Evolutionary conservation across 2,329 filamentous ascomycete genomes (phyloP), one percentile per base, ranked within the genome.

Genomic region (Ophiostoma australiae): DNA sequence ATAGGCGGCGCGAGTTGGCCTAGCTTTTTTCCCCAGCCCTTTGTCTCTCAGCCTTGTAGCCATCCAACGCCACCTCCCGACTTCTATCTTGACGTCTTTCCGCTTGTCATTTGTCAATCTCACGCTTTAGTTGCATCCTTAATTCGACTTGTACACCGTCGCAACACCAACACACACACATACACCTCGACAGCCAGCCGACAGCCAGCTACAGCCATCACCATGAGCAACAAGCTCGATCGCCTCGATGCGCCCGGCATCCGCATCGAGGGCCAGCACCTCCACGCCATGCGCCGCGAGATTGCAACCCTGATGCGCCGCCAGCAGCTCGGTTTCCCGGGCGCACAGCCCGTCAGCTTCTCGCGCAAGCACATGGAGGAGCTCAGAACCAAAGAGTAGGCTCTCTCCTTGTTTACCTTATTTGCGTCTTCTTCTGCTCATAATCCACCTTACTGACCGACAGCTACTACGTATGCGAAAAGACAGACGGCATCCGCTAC

Each of bases 381-480:
- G 81, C 86, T 99, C 48, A 88, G 90, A 73, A 85, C 85, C 72
- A 85, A 91, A 77, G 95, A 98, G 88, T 91, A 80, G 75, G 85
- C 79, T 20, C 23, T 58, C n/a, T 27, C 10, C 44, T 15, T 48
- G 10, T n/a, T 33, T 17, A n/a, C n/a, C n/a, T n/a, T 31, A 31
- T 31, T 31, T 31, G 27, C 27, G 3, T 10, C 17, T 31, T 27
- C 23, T 35, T 20, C 20, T 7, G 8, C 39, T 41, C 39, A 13
- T 41, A 13, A 13, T 41, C 31, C 31, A 68, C 31, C 48, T 4
- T 55, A 4, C 61, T 67, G 61, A 67, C 61, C 7, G 15, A n/a
- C 73, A 91, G 89, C 80, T 99, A 98, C 83, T 99, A 94, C 79
- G 91, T 99, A 74, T 97, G 94, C 84, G 95, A 99, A 81, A 99